These are phyloP conservation scores for Rhizopus microsporus DNA, from an alignment of 371 early-diverging fungal species.

Conservation along the genomic window DNA sequence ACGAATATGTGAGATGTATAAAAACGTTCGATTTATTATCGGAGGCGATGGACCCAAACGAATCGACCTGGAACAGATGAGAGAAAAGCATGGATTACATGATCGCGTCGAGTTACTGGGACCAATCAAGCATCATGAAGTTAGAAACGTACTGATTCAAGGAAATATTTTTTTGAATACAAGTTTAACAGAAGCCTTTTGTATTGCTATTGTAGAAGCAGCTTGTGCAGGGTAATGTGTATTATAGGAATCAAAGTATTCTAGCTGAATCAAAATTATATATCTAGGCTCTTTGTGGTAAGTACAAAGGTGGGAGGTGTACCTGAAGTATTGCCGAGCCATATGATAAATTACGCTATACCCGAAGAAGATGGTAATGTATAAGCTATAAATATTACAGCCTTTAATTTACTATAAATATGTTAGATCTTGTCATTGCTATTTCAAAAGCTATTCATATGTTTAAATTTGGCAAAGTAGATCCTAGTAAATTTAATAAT, in stretches of 20 bases:
- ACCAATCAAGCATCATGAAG: conserved; percentile 81
- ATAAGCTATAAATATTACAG: not conserved
- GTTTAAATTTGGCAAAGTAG: conserved; percentile 67
- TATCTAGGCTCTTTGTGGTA: conserved; percentile 87
- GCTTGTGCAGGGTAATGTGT: conserved; percentile 86
- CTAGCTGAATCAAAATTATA: not conserved
- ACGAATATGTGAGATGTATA: conserved; percentile 83
- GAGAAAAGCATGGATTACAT: conserved; percentile 91
- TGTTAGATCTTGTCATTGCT: conserved; percentile 72
- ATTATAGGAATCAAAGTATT: conserved; percentile 4
- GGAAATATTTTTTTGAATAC: conserved; percentile 99
- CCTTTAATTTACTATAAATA: not conserved
- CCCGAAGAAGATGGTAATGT: conserved; percentile 88
- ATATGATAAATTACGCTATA: conserved; percentile 94
- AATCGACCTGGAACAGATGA: conserved; percentile 97
- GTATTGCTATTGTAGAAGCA: conserved; percentile 99
- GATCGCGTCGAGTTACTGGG: conserved; percentile 95
- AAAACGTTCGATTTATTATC: conserved; percentile 89
- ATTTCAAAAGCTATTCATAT: conserved; percentile 75
- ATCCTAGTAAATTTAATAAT: conserved; percentile 77
- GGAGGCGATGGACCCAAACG: conserved; percentile 98
- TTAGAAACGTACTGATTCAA: conserved; percentile 88
- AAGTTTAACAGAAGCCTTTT: conserved; percentile 99
- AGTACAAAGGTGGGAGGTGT: conserved; percentile 99
- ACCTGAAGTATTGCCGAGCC: conserved; percentile 94